Conservation (phyloP, 1,139 yeast genomes). For the Geotrichum klebahnii region DNA sequence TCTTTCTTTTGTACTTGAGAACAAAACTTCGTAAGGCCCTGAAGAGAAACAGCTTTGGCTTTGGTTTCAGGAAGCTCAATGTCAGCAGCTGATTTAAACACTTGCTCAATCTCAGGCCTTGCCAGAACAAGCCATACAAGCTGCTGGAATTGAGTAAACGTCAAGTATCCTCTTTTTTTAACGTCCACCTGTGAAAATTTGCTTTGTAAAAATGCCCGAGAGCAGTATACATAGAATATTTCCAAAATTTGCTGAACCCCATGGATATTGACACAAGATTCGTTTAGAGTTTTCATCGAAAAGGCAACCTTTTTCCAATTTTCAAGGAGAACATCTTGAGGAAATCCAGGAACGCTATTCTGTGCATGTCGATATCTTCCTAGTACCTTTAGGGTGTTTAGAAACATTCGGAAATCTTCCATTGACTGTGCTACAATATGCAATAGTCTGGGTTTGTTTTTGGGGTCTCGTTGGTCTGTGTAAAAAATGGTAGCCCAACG, state of each 20-base stretch:
- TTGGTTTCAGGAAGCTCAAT: constrained; percentile 16
- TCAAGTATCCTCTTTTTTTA: constrained; percentile 46
- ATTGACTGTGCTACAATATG: constrained; percentile 71
- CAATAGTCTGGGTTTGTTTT: constrained; percentile 54
- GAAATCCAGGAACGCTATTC: constrained; percentile 51
- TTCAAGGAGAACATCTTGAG: constrained; percentile 53
- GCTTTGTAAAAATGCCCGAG: constrained; percentile 41
- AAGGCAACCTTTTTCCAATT: constrained; percentile 52
- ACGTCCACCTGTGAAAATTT: constrained; percentile 50
- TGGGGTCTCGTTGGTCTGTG: constrained; percentile 38
- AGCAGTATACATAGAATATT: constrained; percentile 64
- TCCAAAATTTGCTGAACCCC: constrained; percentile 65
- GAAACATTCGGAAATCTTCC: constrained; percentile 56
- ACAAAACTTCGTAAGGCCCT: constrained; percentile 49
- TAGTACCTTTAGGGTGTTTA: constrained; percentile 45
- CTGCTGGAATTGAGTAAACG: constrained; percentile 65
- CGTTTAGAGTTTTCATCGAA: constrained; percentile 39
- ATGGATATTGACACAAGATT: constrained; percentile 53
- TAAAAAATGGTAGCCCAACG: constrained; percentile 82
- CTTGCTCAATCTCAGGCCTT: constrained; percentile 48
- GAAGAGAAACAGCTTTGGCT: constrained; percentile 35
- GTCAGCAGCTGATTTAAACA: constrained; percentile 40
- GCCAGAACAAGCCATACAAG: constrained; percentile 56
- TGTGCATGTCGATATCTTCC: constrained; percentile 50
- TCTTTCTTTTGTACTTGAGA: constrained; percentile 45